Evolutionary conservation across 371 early-diverging fungal genomes (phyloP), one percentile per base, ranked within the genome.

Genomic region (Lichtheimia ornata): DNA sequence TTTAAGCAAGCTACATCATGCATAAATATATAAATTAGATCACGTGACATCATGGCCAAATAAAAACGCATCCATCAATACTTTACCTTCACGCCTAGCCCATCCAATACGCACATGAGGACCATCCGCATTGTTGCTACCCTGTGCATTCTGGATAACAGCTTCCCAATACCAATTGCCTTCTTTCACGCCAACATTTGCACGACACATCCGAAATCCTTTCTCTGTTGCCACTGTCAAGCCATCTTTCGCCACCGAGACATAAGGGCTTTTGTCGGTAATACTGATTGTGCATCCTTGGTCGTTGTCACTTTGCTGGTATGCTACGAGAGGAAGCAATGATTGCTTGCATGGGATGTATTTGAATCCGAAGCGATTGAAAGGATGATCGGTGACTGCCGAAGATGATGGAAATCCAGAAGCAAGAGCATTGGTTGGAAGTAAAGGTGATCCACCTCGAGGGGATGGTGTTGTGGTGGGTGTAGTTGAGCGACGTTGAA

Each of bases 81-180:
- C 17, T 51, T 51, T 77, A 84, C 87, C 88, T 83, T 89, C 88
- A 57, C 89, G 75, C 40, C 88, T 70, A 14, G 86, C 84, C 83
- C 83, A 87, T 5, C 89, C 89, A 18, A 89, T 70, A 13, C 89
- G 84, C 2, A 89, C 88, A 70, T 89, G 87, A 1, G 88, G 82
- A 1, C 64, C 70, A 60, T 79, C 76, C 5, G 76, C 71, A 18
- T 75, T 79, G 9, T 67, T 43, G 20, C 58, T 58, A 0, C 74
- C 74, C 49, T 64, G 60, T 9, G 76, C 74, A 15, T 79, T 75
- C 28, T 79, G 79, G 4, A 89, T 71, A 9, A 72, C 75, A 3
- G 86, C 86, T 65, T 89, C 89, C 75, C 84, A 89, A 61, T 72
- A 89, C 89, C 89, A 89, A 28, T 72, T 76, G 5, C 89, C 89